A percentile compares a stretch with the other conserved stretches of the same genome.
These are phyloP conservation scores for Phytopythium aichiense DNA, from an alignment of 352 stramenopile genomes.

Conservation along the genomic window DNA sequence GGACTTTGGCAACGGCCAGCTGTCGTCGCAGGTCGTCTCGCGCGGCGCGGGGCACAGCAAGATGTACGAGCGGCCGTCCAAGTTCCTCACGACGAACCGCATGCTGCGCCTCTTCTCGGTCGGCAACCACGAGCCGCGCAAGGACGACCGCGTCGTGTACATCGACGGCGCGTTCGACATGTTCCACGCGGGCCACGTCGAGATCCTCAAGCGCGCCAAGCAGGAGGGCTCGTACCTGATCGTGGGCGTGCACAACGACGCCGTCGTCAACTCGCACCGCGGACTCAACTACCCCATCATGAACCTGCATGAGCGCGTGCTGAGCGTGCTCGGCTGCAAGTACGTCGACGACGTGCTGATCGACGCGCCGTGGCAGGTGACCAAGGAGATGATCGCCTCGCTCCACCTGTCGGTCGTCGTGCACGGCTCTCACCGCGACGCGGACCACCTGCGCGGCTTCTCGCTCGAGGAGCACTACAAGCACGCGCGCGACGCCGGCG, in stretches of 20 bases:
- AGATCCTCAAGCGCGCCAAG: constrained; percentile 93
- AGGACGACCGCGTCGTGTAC: constrained; percentile 94
- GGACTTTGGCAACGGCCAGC: constrained; percentile 69
- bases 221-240: constrained; percentile 94
- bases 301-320: constrained; percentile 97
- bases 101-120: constrained; percentile 92
- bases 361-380: constrained; percentile 94
- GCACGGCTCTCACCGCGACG: constrained; percentile 84
- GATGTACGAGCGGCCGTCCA: constrained; percentile 74
- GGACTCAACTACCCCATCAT: constrained; percentile 96
- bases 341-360: constrained; percentile 99
- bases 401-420: constrained; percentile 84
- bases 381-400: constrained; percentile 95
- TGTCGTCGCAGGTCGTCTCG: constrained; percentile 63
- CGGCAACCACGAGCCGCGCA: constrained; percentile 85
- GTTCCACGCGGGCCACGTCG: constrained; percentile 98
- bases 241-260: constrained; percentile 96
- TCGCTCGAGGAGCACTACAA: constrained; percentile 81
- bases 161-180: constrained; percentile 98
- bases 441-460: constrained; percentile 47
- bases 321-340: constrained; percentile 95
- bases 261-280: constrained; percentile 85
- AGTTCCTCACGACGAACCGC: constrained; percentile 95
- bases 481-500: constrained; percentile 68
- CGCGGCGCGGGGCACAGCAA: constrained; percentile 28